Conservation (phyloP, 306 rosid species). For the Rosa persica region DNA sequence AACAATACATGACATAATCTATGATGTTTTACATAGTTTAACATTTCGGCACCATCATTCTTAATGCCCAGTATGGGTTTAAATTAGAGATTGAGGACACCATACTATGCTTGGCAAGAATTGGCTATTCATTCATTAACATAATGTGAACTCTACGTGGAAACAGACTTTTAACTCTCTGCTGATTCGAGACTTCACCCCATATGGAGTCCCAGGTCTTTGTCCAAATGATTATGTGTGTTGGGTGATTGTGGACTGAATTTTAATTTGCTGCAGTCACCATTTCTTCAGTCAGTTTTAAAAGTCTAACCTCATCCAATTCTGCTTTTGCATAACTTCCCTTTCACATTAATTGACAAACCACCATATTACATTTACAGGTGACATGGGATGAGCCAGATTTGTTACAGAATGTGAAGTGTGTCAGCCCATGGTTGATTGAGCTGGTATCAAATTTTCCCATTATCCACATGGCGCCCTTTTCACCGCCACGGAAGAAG, state of each 20-base stretch:
- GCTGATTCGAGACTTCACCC: not conserved
- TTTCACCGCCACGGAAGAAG: conserved; percentile 87
- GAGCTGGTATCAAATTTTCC: conserved; percentile 83
- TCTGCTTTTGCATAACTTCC: not conserved
- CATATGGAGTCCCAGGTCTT: not conserved
- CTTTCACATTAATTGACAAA: not conserved
- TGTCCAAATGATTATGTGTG: not conserved
- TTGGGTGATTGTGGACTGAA: not conserved
- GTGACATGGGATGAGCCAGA: conserved; percentile 99
- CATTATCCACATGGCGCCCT: conserved; percentile 55
- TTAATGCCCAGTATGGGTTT: not conserved
- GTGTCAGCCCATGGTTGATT: conserved; percentile 93
- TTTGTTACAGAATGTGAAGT: conserved; percentile 96
- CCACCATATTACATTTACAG: conserved; percentile 34
- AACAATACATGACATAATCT: not conserved
- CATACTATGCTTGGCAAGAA: not conserved
- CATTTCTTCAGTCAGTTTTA: not conserved
- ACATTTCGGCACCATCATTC: not conserved
- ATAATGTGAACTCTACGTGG: not conserved
- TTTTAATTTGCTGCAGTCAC: not conserved
- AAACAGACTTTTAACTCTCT: not conserved
- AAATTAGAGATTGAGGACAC: not conserved
- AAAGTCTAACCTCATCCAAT: not conserved
- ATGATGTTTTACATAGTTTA: not conserved
- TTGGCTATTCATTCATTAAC: not conserved